Evolutionary conservation across 306 rosid genomes (phyloP), one percentile per base, ranked within the genome.

Genomic region (Coriaria nepalensis): DNA sequence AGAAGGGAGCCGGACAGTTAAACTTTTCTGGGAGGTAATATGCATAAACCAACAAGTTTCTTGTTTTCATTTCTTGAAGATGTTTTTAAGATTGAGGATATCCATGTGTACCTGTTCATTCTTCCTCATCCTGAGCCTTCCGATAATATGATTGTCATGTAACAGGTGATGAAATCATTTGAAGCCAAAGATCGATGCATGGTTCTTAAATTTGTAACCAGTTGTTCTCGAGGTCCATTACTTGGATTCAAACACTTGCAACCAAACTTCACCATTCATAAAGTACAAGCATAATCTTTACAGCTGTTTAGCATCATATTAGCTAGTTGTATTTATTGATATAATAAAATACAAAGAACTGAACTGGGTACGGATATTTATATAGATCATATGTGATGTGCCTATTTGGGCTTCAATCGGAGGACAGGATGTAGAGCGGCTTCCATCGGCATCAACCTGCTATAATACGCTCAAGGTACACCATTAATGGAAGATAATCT

Each of bases 381-480:
- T 62, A 20, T 51, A 90, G 98, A 93, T 90, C 67, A 78, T 82
- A 42, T 77, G 94, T 29, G 88, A 79, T 67, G 83, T 75, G 33
- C 95, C 95, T 40, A 74, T 90, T 49, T 85, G 94, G 95, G 94
- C 94, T 12, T 63, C 95, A 52, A 62, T 90, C 49, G 93, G 87
- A 48, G 98, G 98, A 57, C 87, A 85, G 60, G 98, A 90, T 67
- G 95, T 85, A n/a, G 92, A 90, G 33, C 76, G 98, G 55, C 98
- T 90, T 65, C 98, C 98, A 46, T 85, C 98, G 53, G 98, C 95
- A 63, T 90, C 98, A 37, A 90, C 98, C 42, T 90, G 98, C 78
- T 90, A 90, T 61, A 90, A 90, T 69, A 81, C 95, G 48, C 87
- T 90, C 52, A 85, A 90, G 95, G 98, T 90, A 79, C 43, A 36